Conservation (phyloP, 2,329 filamentous ascomycete species). For the Celoporthe dispersa region DNA sequence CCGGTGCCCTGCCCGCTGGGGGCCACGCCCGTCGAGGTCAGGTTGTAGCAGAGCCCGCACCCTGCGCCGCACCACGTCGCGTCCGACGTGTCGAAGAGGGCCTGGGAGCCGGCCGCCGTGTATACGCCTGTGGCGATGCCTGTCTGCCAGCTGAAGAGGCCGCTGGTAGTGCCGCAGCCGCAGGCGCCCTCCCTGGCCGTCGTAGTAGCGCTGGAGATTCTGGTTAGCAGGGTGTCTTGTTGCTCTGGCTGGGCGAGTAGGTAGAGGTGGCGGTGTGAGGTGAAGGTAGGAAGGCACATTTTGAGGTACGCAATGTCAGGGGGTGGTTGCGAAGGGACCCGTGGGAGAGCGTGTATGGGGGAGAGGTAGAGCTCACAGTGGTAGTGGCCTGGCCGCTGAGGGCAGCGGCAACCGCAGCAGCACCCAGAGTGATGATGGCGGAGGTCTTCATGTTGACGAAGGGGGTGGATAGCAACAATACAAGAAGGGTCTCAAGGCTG, state of each 20-base stretch:
- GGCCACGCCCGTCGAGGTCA: constrained; percentile 34
- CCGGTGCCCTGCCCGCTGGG: constrained; percentile 33
- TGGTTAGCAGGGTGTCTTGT: background rate
- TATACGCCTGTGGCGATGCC: constrained; percentile 8
- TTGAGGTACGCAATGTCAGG: background rate
- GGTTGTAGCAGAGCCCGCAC: constrained; percentile 37
- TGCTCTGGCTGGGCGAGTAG: background rate
- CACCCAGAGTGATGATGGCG: background rate
- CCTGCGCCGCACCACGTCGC: constrained; percentile 36
- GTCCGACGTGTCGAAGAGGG: constrained; percentile 32
- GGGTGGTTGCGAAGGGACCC: background rate
- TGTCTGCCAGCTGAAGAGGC: constrained; percentile 22
- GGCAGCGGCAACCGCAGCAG: constrained; percentile 11
- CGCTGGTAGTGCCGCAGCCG: constrained; percentile 20
- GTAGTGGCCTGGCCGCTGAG: constrained; percentile 28
- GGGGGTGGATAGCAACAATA: background rate
- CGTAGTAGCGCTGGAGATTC: constrained; percentile 24
- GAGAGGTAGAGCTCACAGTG: constrained; percentile 13
- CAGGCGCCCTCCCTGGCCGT: constrained; percentile 26
- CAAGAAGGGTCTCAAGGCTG: background rate
- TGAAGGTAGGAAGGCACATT: background rate
- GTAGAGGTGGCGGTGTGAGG: background rate
- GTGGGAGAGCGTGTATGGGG: background rate
- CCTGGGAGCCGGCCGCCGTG: constrained; percentile 33
- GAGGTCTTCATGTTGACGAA: constrained; percentile 1